A percentile compares a stretch with the other conserved stretches of the same genome.
These are phyloP conservation scores for Trichoderma asperelloides DNA, from an alignment of 495 filamentous ascomycete species.

Conservation along the genomic window DNA sequence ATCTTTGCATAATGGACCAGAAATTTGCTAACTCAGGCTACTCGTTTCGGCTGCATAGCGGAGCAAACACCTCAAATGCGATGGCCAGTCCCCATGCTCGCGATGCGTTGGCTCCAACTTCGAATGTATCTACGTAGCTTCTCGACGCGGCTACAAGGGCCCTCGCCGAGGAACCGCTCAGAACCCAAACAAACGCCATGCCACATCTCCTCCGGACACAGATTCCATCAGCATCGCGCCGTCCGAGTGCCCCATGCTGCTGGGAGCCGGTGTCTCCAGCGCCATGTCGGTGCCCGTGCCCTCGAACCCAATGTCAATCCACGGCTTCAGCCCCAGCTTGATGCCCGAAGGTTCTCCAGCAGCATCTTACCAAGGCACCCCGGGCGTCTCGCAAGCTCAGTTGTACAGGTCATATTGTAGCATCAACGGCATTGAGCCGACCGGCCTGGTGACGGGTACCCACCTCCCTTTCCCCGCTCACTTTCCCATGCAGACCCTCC, in stretches of 20 bases:
- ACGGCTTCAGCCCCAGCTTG: background rate
- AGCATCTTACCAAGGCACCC: background rate
- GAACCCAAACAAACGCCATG: conserved; percentile 44
- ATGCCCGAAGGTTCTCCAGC: background rate
- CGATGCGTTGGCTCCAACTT: conserved; percentile 32
- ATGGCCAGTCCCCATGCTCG: conserved; percentile 35
- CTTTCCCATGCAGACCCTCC: conserved; percentile 22
- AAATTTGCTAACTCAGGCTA: background rate
- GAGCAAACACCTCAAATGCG: conserved; percentile 42
- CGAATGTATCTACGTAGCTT: conserved; percentile 41
- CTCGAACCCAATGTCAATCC: conserved; percentile 16
- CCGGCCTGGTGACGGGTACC: conserved; percentile 19
- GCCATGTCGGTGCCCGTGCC: conserved; percentile 10
- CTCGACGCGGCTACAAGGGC: conserved; percentile 44
- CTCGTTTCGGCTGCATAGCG: conserved; percentile 23
- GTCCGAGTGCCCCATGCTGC: conserved; percentile 38
- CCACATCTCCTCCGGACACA: conserved; percentile 36
- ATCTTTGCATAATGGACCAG: background rate
- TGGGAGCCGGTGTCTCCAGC: conserved; percentile 21
- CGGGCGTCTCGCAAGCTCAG: conserved; percentile 13
- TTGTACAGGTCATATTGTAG: conserved; percentile 7
- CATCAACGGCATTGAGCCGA: conserved; percentile 17
- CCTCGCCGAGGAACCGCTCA: conserved; percentile 31
- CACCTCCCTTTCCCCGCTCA: conserved; percentile 4
- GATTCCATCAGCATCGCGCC: conserved; percentile 14